phyloP scores from a whole-genome alignment of 2,329 filamentous ascomycete species.

The Diatrype stigma region DNA sequence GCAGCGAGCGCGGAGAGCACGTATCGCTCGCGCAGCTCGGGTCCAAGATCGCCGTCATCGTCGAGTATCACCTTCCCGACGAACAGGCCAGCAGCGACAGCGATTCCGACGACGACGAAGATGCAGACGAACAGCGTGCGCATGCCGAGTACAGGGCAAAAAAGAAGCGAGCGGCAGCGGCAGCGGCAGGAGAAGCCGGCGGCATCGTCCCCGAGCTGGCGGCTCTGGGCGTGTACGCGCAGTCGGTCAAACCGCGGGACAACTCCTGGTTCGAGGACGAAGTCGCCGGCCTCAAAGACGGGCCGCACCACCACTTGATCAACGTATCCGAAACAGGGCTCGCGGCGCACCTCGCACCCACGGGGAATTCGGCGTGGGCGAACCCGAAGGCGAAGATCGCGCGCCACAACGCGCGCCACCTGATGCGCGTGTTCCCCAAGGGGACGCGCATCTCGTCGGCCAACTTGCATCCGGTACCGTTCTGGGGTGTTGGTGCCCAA shows the following conservation, averaged over 20 bases:
- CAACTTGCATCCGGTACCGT: conserved; percentile 59
- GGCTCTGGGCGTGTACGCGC: conserved; percentile 63
- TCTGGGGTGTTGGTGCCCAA: conserved; percentile 65
- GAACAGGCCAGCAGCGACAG: conserved; percentile 40
- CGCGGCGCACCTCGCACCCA: conserved; percentile 44
- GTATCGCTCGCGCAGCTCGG: conserved; percentile 57
- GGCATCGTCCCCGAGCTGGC: conserved; percentile 62
- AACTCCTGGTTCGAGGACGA: conserved; percentile 62
- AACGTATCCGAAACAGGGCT: conserved; percentile 65
- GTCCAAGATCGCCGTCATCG: conserved; percentile 61
- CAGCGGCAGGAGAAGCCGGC: no score
- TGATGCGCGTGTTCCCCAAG: conserved; percentile 70
- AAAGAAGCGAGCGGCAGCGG: conserved; percentile 43
- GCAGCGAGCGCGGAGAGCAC: conserved; percentile 38
- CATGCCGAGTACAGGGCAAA: conserved; percentile 50
- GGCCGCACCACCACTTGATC: conserved; percentile 34
- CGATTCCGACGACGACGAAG: conserved; percentile 33
- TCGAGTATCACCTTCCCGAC: conserved; percentile 59
- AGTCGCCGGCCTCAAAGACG: conserved; percentile 30
- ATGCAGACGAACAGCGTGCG: conserved; percentile 41
- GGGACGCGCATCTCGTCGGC: conserved; percentile 64
- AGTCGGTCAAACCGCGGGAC: conserved; percentile 63
- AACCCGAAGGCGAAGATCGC: conserved; percentile 44
- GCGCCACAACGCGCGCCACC: conserved; percentile 57
- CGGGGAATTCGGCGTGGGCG: conserved; percentile 40